Conservation (phyloP, 1,284 basidiomycete genomes). For the Ganoderma boninense region DNA sequence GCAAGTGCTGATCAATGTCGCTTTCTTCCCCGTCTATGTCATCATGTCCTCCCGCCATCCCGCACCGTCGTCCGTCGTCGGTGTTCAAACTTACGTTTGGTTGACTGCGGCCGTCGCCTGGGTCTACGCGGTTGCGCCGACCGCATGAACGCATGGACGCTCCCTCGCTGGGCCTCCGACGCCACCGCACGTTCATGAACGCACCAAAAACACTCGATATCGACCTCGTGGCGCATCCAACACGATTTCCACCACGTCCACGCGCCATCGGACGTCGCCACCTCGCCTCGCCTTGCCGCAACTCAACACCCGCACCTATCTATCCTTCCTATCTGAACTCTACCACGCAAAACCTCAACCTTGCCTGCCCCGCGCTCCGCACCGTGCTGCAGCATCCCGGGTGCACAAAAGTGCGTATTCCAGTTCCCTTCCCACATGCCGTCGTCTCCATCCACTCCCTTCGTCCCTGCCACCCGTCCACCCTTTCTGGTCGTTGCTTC, state of each 20-base stretch:
- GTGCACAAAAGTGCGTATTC: slow-evolving; percentile 41
- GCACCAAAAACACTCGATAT: neutral
- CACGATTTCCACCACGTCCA: neutral
- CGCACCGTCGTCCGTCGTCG: too few species aligned
- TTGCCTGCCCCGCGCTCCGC: neutral
- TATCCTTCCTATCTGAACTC: neutral
- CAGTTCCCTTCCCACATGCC: neutral
- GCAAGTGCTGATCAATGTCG: neutral
- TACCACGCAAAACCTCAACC: neutral
- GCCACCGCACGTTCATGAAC: neutral
- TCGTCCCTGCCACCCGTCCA: neutral
- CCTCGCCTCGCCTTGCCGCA: neutral
- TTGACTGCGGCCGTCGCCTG: neutral
- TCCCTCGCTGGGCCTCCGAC: neutral
- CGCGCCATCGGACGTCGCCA: neutral
- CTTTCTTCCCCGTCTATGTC: neutral
- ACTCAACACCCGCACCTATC: neutral
- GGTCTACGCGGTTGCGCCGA: neutral
- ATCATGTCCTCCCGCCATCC: neutral
- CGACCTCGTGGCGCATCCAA: neutral
- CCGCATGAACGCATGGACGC: neutral
- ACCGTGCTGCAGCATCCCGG: slow-evolving; percentile 37
- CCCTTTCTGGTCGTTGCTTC: neutral
- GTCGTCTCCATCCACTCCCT: neutral
- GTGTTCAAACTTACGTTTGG: neutral